Evolutionary conservation across 139 green algal species (phyloP).

Genomic region (Trebouxia sp.): DNA sequence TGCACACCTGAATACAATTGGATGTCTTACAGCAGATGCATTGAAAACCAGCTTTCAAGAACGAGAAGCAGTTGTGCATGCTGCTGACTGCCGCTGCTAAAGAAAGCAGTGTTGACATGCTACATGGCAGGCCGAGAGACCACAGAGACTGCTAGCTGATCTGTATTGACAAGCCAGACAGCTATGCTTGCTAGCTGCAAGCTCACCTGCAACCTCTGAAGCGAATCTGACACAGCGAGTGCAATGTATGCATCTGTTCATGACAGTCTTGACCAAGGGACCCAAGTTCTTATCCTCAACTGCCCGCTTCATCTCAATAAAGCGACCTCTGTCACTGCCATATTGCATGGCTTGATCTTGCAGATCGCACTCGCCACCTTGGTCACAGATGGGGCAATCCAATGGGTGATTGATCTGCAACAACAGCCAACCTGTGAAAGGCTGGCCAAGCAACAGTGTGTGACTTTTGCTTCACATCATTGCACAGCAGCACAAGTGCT

Average conservation of each 20-base stretch:
- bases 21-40: no score
- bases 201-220: constrained; percentile 84
- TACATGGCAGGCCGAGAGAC: neutral
- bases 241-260: constrained; percentile 97
- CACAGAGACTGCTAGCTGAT: no score
- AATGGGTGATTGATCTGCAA: constrained; percentile 96
- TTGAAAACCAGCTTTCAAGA: no score
- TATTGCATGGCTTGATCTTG: constrained; percentile 94
- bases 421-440: neutral
- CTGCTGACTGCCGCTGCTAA: neutral
- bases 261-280: constrained; percentile 97
- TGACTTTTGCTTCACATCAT: no score
- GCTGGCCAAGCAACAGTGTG: no score
- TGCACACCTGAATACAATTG: constrained; percentile 67
- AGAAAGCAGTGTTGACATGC: neutral
- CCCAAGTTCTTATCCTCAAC: constrained; percentile 98
- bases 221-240: constrained; percentile 97
- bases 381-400: constrained; percentile 99
- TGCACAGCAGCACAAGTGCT: neutral
- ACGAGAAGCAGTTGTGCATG: neutral
- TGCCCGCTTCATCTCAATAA: constrained; percentile 88
- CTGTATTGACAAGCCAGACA: no score
- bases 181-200: neutral
- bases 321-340: constrained; percentile 88
- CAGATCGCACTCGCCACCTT: constrained; percentile 98